Percentiles rank a stretch among this genome's conserved stretches.
These are phyloP conservation scores for Cardamine occulta DNA, from an alignment of 345 rosid genomes.

Conservation along the genomic window DNA sequence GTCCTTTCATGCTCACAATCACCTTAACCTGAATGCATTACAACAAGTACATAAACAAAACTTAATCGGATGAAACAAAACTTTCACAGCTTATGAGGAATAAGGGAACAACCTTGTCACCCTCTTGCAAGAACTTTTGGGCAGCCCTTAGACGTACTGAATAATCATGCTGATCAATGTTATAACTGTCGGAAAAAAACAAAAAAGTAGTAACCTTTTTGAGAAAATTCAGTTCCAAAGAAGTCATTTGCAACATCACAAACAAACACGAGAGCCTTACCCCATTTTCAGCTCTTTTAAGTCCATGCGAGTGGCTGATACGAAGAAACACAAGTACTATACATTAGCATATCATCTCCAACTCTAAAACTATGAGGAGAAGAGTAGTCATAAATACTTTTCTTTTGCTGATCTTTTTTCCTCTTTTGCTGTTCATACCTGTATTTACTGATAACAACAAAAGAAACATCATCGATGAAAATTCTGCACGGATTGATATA, in stretches of 20 bases:
- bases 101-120: slow-evolving; percentile 76
- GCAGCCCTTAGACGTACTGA: slow-evolving; percentile 87
- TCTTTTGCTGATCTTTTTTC: slow-evolving; percentile 85
- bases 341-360: slow-evolving; percentile 21
- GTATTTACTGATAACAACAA: slow-evolving; percentile 59
- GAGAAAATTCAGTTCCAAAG: neutral
- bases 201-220: slow-evolving; percentile 25
- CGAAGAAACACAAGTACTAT: slow-evolving; percentile 24
- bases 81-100: neutral
- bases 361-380: slow-evolving; percentile 37
- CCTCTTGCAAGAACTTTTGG: slow-evolving; percentile 78
- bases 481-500: neutral
- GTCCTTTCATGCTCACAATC: slow-evolving; percentile 89
- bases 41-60: slow-evolving; percentile 21
- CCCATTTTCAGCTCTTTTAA: slow-evolving; percentile 94
- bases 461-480: neutral
- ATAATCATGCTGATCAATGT: slow-evolving; percentile 94
- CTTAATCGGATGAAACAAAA: neutral
- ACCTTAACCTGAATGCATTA: slow-evolving; percentile 75
- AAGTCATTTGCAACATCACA: slow-evolving; percentile 3
- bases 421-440: slow-evolving; percentile 84
- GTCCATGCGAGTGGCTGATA: slow-evolving; percentile 74
- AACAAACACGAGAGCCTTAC: slow-evolving; percentile 37
- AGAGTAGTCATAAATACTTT: slow-evolving; percentile 59
- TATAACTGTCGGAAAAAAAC: slow-evolving; percentile 56